A percentile compares a stretch with the other conserved stretches of the same genome.
These are phyloP conservation scores for Monilinia aucupariae DNA, from an alignment of 2,329 filamentous ascomycete genomes.

Conservation along the genomic window DNA sequence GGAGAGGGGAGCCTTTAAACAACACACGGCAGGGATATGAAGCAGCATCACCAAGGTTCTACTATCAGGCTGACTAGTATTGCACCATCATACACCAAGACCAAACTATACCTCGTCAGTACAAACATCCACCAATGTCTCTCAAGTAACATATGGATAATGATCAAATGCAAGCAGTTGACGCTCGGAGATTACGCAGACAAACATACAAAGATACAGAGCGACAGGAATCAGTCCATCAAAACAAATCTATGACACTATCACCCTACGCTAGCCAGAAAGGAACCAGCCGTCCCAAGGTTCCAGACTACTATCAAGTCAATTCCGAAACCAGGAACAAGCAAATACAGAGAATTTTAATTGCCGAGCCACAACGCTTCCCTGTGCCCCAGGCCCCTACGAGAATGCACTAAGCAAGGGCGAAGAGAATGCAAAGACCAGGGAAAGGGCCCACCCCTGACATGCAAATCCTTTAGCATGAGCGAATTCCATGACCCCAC, in stretches of 20 bases:
- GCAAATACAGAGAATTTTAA: conserved; percentile 1
- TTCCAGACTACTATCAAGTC: neutral
- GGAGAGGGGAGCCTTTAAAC: neutral
- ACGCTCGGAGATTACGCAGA: conserved; percentile 2
- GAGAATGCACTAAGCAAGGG: conserved; percentile 13
- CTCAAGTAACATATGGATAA: conserved; percentile 6
- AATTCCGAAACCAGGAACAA: conserved; percentile 11
- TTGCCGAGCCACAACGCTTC: neutral
- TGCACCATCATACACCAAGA: conserved; percentile 5
- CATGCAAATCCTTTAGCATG: conserved; percentile 4
- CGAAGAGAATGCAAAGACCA: conserved; percentile 13
- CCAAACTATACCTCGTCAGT: conserved; percentile 6
- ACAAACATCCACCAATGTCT: neutral
- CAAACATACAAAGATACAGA: conserved; percentile 3
- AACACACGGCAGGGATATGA: neutral
- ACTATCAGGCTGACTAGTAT: neutral
- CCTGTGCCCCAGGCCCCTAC: neutral
- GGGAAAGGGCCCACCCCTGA: neutral
- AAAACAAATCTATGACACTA: conserved; percentile 8
- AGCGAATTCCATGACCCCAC: conserved; percentile 6
- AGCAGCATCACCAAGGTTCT: conserved; percentile 5
- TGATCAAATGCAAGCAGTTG: conserved; percentile 7
- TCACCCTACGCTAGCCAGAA: conserved; percentile 2
- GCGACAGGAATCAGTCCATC: conserved; percentile 1
- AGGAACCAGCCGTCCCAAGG: neutral